A percentile compares a stretch with the other conserved stretches of the same genome.
phyloP scores from a whole-genome alignment of 2,329 filamentous ascomycete genomes.

The Ascocoryne sarcoides region DNA sequence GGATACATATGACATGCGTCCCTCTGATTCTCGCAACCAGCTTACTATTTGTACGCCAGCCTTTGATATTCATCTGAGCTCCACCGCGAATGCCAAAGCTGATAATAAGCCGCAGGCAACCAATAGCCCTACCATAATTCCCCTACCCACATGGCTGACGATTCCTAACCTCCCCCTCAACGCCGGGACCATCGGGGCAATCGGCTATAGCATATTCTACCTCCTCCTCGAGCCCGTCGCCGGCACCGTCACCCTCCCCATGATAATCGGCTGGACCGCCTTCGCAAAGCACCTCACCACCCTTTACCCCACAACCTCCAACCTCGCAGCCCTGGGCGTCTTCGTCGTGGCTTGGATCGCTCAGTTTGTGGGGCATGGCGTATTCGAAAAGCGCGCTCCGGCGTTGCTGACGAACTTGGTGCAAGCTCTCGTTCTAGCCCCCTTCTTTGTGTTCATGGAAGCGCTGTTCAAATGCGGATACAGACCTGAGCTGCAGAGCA shows the following conservation, averaged over 20 bases:
- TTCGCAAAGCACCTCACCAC: conserved; percentile 63
- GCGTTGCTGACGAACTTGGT: conserved; percentile 85
- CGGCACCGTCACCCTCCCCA: conserved; percentile 64
- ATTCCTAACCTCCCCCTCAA: conserved; percentile 60
- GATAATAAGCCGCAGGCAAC: conserved; percentile 39
- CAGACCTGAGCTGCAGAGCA: conserved; percentile 73
- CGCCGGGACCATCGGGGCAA: conserved; percentile 53
- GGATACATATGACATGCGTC: conserved; percentile 73
- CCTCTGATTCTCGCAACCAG: conserved; percentile 64
- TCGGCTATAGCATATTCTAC: conserved; percentile 70
- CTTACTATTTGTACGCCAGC: conserved; percentile 54
- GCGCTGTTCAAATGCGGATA: conserved; percentile 86
- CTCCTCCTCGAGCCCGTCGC: conserved; percentile 91
- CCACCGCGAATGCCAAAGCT: too few species aligned
- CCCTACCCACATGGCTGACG: conserved; percentile 57
- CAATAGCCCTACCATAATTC: conserved; percentile 54
- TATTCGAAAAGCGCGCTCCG: conserved; percentile 79
- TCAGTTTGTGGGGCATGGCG: conserved; percentile 87
- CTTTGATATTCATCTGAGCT: neutral
- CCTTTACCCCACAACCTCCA: conserved; percentile 37
- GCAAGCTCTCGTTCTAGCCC: conserved; percentile 86
- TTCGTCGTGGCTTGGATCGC: conserved; percentile 73
- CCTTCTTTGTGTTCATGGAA: conserved; percentile 96
- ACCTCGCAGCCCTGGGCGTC: conserved; percentile 52
- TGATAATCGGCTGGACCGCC: conserved; percentile 69